Base-by-base conservation (phyloP, 2,329 filamentous ascomycete genomes). In the Geoglossum cookeanum region DNA sequence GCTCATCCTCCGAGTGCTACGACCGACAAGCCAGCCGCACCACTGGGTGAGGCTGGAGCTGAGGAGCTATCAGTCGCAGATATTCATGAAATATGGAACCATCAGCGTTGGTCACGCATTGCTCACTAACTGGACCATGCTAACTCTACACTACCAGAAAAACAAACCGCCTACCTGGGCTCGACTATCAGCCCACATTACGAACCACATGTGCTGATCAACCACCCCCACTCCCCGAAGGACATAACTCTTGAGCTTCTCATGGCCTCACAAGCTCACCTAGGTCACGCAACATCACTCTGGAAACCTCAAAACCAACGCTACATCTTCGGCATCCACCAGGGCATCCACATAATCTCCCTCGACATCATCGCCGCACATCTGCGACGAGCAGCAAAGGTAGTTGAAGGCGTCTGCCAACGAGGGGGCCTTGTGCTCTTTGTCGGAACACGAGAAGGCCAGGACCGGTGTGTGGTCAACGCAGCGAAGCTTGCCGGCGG, bases 261-360 rank as follows among this genome's bases (percentile, higher is more conserved):
- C 61, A 83, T 95, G 75, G 87, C 89, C 51, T 82, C 84, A 35
- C 88, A 94, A 72, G 81, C 81, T 57, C 89, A 95, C 71, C 81
- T 97, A 69, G 92, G 92, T 61, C 92, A 98, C 72, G 80, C 86
- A 65, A 91, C 85, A 0, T 87, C 87, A 60, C 78, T 90, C 55
- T 98, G 92, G 92, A 94, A 98, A 71, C 90, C 92, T 9, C 83
- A 81, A 56, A 98, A 97, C 73, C 84, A 89, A 62, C 80, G 86
- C 63, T 97, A 97, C 72, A 97, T 98, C 68, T 90, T 87, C 68
- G 92, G 92, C 64, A 80, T 94, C 60, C 79, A 92, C 49, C 79
- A 92, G 63, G 88, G 85, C 15, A 83, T 94, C 60, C 91, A 96
- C 72, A 89, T 98, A 68, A 95, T 98, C 69, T 85, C 84, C 8